Percentiles rank a stretch among this genome's conserved stretches.
Evolutionary conservation across 1,284 basidiomycete genomes (phyloP).

Genomic region (Ganoderma resinaceum): DNA sequence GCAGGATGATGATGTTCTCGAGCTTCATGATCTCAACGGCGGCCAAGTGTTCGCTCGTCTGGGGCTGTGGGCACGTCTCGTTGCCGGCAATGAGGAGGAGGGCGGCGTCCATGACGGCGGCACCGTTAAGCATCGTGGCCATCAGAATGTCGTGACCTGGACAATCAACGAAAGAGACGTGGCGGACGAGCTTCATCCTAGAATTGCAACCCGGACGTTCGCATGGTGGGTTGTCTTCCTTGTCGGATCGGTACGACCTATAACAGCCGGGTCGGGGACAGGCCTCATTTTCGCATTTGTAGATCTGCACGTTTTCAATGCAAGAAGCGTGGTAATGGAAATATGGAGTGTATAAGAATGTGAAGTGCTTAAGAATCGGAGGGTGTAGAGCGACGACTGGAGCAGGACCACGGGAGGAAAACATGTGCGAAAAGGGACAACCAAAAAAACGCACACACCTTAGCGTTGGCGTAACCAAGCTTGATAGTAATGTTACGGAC

Average conservation of each 20-base stretch:
- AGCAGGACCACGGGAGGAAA: not conserved
- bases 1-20: slow-evolving; percentile 97
- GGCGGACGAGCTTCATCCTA: slow-evolving; percentile 90
- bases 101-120: slow-evolving; percentile 99
- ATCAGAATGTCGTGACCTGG: slow-evolving; percentile 97
- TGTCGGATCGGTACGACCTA: slow-evolving; percentile 92
- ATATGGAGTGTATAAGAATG: not conserved
- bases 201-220: slow-evolving; percentile 92
- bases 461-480: slow-evolving; percentile 98
- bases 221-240: slow-evolving; percentile 93
- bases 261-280: slow-evolving; percentile 96
- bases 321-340: not conserved
- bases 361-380: too few species aligned
- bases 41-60: slow-evolving; percentile 98
- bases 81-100: slow-evolving; percentile 95
- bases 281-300: slow-evolving; percentile 94
- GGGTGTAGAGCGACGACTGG: not conserved
- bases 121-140: slow-evolving; percentile 99
- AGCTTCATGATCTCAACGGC: slow-evolving; percentile 99
- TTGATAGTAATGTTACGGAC: slow-evolving; percentile 99
- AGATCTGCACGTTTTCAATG: slow-evolving; percentile 70
- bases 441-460: slow-evolving; percentile 61
- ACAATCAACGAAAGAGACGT: slow-evolving; percentile 98
- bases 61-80: slow-evolving; percentile 98
- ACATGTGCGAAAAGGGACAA: not conserved